Base-by-base conservation (phyloP, 2,329 filamentous ascomycete species). In the Lachnellula hyalina region DNA sequence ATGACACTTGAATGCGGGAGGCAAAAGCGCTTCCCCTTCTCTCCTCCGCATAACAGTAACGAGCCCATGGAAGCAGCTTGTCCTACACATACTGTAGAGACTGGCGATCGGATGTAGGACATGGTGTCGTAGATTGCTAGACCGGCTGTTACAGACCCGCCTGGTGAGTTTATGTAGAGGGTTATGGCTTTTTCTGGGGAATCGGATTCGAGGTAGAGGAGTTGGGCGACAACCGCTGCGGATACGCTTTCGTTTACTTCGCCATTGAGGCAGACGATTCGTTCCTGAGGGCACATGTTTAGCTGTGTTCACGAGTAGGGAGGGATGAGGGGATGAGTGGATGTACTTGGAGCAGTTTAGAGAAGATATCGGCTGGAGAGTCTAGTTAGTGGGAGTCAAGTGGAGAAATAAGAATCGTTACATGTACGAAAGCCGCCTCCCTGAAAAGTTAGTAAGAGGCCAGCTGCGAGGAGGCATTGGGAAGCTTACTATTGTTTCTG, bases 61-160 rank as follows among this genome's bases (percentile, higher is more conserved):
- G 87, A 90, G 5, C 92, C 94, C 94, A 99, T 99, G 3, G 88
- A 94, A 1, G 94, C 93, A 0, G 95, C 94, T 66, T 95, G 90
- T 7, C 94, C 94, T 44, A 99, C 83, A 68, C 94, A 97, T 32
- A 99, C 94, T 0, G 94, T 99, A 44, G 88, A 93, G 0, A 99
- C 91, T 1, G 93, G 90, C 2, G 89, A 89, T 57, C 87, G 85
- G 69, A 99, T 97, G 72, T 99, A 99, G 64, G 87, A 85, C 93
- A 99, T 97, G 12, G 94, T 99, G 71, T 99, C 94, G 78, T 99
- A 99, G 67, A 99, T 97, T 25, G 94, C 92, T 57, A 88, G 78
- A 15, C 85, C 84, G 71, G 94, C 93, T 58, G 88, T 93, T 41
- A 99, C 92, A 42, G 89, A 93, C 53, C 94, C 94, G 49, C 94